Base-by-base conservation (phyloP, 768 basidiomycete species). In the Solioccasus polychromus region DNA sequence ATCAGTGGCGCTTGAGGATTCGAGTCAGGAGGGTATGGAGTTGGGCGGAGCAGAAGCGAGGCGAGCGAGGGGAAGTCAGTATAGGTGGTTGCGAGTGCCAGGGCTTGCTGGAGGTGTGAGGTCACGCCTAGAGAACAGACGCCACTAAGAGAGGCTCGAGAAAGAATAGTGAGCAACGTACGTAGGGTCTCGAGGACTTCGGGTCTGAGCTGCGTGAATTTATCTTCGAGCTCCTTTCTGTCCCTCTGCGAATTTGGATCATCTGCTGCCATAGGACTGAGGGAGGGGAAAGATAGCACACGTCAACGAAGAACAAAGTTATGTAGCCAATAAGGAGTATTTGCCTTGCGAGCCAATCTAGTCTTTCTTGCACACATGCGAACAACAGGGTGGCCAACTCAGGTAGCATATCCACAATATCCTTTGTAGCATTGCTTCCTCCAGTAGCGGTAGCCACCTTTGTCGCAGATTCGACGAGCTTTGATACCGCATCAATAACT, bases 61-160 rank as follows among this genome's bases (percentile, higher is more conserved):
- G 87, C 91, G n/a, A 98, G 77, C 29, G 80, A 86, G 17, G 77
- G 71, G 69, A 90, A 96, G 66, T 97, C 95, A 23, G 76, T 77
- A 62, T 94, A 92, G 47, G 84, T 74, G 55, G 95, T 92, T 3
- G 93, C 93, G 6, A 97, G 78, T 11, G 73, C 68, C 62, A 90
- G 94, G 0, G 93, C 94, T 37, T 82, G 70, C 20, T 76, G 68
- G 14, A 79, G 75, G 52, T 85, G 76, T 2, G 82, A 87, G 43
- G 79, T 78, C 19, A 73, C 70, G 9, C 89, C 91, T 93, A 49
- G 4, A 20, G 14, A 45, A 22, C 15, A 23, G 28, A 39, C 18
- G 20, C 20, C 20, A 14, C 38, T 51, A 26, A 44, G 42, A 24
- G 45, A 44, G 18, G 26, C 8, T 29, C 12, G 5, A 37, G 11